These are phyloP conservation scores for Stromatinia cepivora DNA, from an alignment of 2,329 filamentous ascomycete genomes.

Conservation along the genomic window DNA sequence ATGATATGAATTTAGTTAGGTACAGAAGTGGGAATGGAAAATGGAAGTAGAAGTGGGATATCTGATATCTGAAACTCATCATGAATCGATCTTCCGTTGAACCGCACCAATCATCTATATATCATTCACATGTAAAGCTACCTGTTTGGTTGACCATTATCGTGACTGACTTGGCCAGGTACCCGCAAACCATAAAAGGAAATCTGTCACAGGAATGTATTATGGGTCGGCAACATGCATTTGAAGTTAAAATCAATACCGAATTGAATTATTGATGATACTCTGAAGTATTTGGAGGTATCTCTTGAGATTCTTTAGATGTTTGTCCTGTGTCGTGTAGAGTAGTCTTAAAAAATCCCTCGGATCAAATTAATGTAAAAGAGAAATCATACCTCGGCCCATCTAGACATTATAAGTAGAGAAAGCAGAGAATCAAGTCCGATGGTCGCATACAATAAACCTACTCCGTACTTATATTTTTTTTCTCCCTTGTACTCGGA, in stretches of 20 bases:
- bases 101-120: conserved; percentile 11
- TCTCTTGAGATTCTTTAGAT: not conserved
- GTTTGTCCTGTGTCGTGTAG: not conserved
- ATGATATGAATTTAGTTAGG: conserved; percentile 48
- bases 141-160: not conserved
- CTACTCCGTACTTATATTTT: no score
- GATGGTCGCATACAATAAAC: no score
- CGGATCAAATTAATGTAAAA: no score
- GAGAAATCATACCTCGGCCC: no score
- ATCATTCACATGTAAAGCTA: not conserved
- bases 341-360: no score
- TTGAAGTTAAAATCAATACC: not conserved
- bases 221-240: not conserved
- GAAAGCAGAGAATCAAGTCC: no score
- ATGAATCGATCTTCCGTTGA: not conserved
- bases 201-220: not conserved
- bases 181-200: not conserved
- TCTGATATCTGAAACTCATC: not conserved
- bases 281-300: not conserved
- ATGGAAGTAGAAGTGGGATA: not conserved
- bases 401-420: no score
- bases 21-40: not conserved
- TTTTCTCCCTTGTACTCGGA: no score
- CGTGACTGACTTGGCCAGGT: not conserved
- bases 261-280: not conserved